Evolutionary conservation across 2,329 filamentous ascomycete species (phyloP), one percentile per base, ranked within the genome.

Genomic region (Ophiostoma tasmaniense): DNA sequence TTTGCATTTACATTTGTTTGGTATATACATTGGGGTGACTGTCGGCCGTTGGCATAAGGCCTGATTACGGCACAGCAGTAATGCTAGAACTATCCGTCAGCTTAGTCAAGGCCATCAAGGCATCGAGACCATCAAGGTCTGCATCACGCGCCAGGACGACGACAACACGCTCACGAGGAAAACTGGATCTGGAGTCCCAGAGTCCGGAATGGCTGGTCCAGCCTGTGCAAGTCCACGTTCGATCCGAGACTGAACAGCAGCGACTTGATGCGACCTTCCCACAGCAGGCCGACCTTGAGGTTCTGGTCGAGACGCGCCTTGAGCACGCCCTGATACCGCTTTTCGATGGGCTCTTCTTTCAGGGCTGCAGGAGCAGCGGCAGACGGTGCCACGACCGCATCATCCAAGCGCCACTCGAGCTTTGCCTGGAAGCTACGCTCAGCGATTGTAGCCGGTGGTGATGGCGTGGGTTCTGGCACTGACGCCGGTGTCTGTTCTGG

Each of bases 201-300:
- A 5, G 87, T 90, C 71, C 90, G 85, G 75, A 95, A 90, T 52
- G 92, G 89, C 75, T 91, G 89, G 76, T 93, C 90, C 72, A 88
- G 82, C 74, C 86, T 87, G 75, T 87, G 88, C 75, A 95, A 83
- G 76, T 96, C 93, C 68, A 99, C 87, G 66, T 88, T 91, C 69
- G 92, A 92, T 11, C 95, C 95, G 59, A 97, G 83, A 74, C 92
- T 96, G 77, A 98, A 96, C 69, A 99, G 84, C 70, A 99, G 81
- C 73, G 96, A 94, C 81, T 98, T 97, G 70, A 96, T 86, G 68
- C 93, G 85, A 1, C 94, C 93, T 77, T 98, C 94, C 94, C 95
- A 99, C 28, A 98, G 80, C 66, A 98, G 78, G 0, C 93, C 91
- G 68, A 97, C 87, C 72, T 89, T 89, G 80, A 92, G 89, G 73